Percentiles rank a stretch among this genome's conserved stretches.
Conservation (phyloP, 1,284 basidiomycete genomes). For the Cystobasidium slooffiae region DNA sequence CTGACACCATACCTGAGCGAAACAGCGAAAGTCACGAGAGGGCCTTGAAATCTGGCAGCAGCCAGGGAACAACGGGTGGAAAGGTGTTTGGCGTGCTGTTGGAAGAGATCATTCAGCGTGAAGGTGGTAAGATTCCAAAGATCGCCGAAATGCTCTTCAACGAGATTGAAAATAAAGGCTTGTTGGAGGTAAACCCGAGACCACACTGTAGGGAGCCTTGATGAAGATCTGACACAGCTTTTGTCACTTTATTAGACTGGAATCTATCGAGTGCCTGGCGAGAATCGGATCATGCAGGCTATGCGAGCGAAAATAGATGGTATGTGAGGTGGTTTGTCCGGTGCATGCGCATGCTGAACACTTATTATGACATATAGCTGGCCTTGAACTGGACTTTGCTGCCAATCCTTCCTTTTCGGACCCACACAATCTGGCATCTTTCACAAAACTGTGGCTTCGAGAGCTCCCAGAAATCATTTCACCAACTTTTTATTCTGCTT, state of each 20-base stretch:
- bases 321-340: conserved; percentile 51
- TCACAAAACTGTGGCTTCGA: conserved; percentile 81
- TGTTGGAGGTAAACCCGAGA: conserved; percentile 59
- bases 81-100: conserved; percentile 78
- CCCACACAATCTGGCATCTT: conserved; percentile 76
- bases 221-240: neutral
- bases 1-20: conserved; percentile 59
- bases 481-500: conserved; percentile 66
- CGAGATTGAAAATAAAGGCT: conserved; percentile 73
- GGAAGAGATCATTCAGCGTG: conserved; percentile 68
- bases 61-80: neutral
- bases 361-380: conserved; percentile 60
- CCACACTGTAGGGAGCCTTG: neutral
- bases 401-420: conserved; percentile 61
- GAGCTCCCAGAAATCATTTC: conserved; percentile 77
- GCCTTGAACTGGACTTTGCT: conserved; percentile 44
- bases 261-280: conserved; percentile 80
- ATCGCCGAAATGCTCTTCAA: conserved; percentile 68
- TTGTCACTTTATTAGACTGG: conserved; percentile 64
- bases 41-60: neutral
- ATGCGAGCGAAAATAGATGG: conserved; percentile 76
- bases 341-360: neutral
- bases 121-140: conserved; percentile 64
- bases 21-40: neutral
- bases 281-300: conserved; percentile 68